Evolutionary conservation across 2,329 filamentous ascomycete genomes (phyloP).

Genomic region (Fusarium sp.): DNA sequence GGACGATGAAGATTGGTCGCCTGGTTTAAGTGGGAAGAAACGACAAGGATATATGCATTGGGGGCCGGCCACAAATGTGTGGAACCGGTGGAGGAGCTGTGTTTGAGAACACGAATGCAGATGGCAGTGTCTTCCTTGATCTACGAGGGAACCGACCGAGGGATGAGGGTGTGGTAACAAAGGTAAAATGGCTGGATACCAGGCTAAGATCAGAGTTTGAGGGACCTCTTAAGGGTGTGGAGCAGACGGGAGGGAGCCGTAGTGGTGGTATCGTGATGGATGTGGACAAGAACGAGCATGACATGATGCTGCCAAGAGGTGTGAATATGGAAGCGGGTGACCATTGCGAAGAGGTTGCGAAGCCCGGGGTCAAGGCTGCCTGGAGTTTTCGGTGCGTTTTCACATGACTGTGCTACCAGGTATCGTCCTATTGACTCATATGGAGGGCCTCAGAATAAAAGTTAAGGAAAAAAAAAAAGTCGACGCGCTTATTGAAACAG

Average conservation of each 20-base stretch:
- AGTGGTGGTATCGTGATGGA: conserved; percentile 35
- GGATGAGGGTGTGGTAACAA: conserved; percentile 22
- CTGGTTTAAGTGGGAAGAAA: conserved; percentile 29
- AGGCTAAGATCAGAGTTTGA: conserved; percentile 22
- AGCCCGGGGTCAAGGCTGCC: conserved; percentile 12
- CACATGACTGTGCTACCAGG: conserved; percentile 31
- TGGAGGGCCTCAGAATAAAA: conserved; percentile 32
- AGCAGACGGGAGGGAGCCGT: conserved; percentile 31
- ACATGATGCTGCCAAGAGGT: conserved; percentile 28
- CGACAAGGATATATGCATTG: conserved; percentile 27
- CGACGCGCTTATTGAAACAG: conserved; percentile 25
- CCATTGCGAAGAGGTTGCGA: conserved; percentile 36
- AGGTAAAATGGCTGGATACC: conserved; percentile 20
- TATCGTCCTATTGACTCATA: conserved; percentile 34
- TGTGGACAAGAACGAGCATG: conserved; percentile 22
- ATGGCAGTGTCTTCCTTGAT: conserved; percentile 30
- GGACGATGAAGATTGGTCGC: conserved; percentile 29
- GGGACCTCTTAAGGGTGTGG: conserved; percentile 25
- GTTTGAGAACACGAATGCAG: conserved; percentile 29
- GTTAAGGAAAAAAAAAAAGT: background rate
- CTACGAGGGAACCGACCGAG: conserved; percentile 3
- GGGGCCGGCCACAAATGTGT: conserved; percentile 21
- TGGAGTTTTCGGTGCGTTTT: conserved; percentile 23
- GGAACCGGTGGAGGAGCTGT: conserved; percentile 29
- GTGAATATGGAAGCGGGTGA: conserved; percentile 33